Evolutionary conservation across 192 early-diverging fungal genomes (phyloP).

Genomic region (Pilaira anomala): DNA sequence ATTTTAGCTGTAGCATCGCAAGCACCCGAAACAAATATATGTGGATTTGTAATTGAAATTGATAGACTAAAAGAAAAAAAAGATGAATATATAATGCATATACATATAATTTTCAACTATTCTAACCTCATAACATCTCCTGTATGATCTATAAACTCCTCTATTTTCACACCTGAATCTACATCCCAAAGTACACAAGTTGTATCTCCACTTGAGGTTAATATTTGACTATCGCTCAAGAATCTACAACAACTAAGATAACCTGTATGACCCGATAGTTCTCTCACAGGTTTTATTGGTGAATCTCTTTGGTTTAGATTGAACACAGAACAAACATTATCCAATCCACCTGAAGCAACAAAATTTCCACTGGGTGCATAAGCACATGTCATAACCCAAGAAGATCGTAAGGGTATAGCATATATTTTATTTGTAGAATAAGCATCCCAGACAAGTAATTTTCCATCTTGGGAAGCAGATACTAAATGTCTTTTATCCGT

Average conservation of each 20-base stretch:
- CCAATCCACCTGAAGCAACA: slow-evolving; percentile 98
- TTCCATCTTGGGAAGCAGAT: slow-evolving; percentile 98
- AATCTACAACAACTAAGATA: slow-evolving; percentile 98
- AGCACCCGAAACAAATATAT: slow-evolving; percentile 96
- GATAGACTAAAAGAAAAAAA: slow-evolving; percentile 58
- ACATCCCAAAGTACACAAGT: slow-evolving; percentile 99
- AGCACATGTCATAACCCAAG: slow-evolving; percentile 99
- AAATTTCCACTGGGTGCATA: slow-evolving; percentile 97
- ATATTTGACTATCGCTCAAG: slow-evolving; percentile 93
- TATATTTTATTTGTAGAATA: slow-evolving; percentile 99
- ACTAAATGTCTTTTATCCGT: slow-evolving; percentile 93
- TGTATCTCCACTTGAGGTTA: slow-evolving; percentile 97
- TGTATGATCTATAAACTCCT: slow-evolving; percentile 97
- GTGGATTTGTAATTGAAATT: slow-evolving; percentile 81
- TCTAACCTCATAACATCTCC: slow-evolving; percentile 94
- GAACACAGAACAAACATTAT: slow-evolving; percentile 98
- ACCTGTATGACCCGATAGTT: slow-evolving; percentile 92
- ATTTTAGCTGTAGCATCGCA: slow-evolving; percentile 98
- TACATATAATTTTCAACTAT: neutral
- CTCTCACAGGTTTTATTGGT: slow-evolving; percentile 88
- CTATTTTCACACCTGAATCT: slow-evolving; percentile 93
- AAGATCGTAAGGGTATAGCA: slow-evolving; percentile 95
- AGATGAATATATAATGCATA: neutral
- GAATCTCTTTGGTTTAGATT: slow-evolving; percentile 92
- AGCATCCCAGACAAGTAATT: slow-evolving; percentile 99